These are phyloP conservation scores for Hanseniaspora valbyensis DNA, from an alignment of 805 yeast genomes.

Conservation along the genomic window DNA sequence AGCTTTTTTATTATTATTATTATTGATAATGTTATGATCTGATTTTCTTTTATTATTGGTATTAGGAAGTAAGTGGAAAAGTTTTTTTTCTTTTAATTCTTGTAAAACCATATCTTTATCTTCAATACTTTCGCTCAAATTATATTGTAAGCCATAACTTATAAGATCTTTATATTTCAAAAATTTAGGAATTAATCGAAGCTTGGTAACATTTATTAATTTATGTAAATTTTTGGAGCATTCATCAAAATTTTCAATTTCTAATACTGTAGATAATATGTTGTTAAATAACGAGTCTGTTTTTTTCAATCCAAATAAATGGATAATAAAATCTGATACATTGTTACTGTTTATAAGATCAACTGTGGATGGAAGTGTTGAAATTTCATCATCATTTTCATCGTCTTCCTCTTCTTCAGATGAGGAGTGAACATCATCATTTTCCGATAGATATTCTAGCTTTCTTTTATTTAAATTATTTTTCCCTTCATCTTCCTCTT, in stretches of 20 bases:
- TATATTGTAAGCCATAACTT: slow-evolving; percentile 24
- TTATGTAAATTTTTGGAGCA: slow-evolving; percentile 1
- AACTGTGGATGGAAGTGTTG: background rate
- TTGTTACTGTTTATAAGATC: slow-evolving; percentile 13
- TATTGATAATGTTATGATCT: slow-evolving; percentile 21
- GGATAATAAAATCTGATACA: slow-evolving; percentile 24
- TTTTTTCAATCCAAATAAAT: slow-evolving; percentile 20
- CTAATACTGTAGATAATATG: slow-evolving; percentile 30
- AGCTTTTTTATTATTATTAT: no score
- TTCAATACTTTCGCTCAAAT: slow-evolving; percentile 22
- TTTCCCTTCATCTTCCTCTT: background rate
- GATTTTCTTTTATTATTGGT: slow-evolving; percentile 1
- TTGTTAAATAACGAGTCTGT: slow-evolving; percentile 32
- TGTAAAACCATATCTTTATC: slow-evolving; percentile 20
- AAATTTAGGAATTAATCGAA: slow-evolving; percentile 11
- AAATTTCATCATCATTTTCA: background rate
- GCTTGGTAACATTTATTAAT: slow-evolving; percentile 8
- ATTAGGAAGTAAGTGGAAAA: slow-evolving; percentile 1
- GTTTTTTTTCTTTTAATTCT: slow-evolving; percentile 3
- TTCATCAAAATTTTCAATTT: slow-evolving; percentile 19
- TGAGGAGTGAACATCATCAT: background rate
- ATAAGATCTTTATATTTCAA: background rate
- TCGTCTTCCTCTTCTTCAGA: background rate
- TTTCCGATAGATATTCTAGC: slow-evolving; percentile 1
- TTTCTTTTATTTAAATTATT: slow-evolving; percentile 42